These are phyloP conservation scores for Phytophthora tubulina DNA, from an alignment of 352 stramenopile genomes.

Conservation along the genomic window DNA sequence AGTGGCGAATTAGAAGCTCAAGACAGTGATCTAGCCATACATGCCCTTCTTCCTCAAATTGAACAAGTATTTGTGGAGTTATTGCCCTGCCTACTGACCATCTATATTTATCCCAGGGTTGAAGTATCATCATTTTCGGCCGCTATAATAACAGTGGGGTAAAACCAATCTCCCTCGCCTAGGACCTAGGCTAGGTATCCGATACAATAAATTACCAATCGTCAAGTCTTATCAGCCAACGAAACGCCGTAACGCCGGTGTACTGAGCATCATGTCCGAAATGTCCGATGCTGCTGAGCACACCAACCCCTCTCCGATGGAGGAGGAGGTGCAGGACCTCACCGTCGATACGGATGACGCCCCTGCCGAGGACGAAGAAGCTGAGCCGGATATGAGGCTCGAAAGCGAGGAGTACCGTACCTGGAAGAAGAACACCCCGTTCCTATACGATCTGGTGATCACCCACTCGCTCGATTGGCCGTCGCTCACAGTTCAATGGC, in stretches of 20 bases:
- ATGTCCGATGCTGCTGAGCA: conserved; percentile 24
- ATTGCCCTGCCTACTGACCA: too few species aligned
- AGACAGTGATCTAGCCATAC: too few species aligned
- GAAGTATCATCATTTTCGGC: too few species aligned
- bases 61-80: too few species aligned
- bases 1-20: too few species aligned
- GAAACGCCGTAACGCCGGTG: conserved; percentile 21
- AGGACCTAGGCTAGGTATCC: too few species aligned
- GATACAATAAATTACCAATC: conserved; percentile 11
- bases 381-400: conserved; percentile 86
- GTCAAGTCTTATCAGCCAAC: conserved; percentile 23
- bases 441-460: conserved; percentile 98
- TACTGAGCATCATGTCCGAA: not conserved
- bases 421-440: conserved; percentile 99
- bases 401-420: conserved; percentile 99
- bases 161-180: too few species aligned
- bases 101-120: too few species aligned
- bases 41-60: too few species aligned
- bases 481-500: conserved; percentile 98
- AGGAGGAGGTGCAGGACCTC: conserved; percentile 23
- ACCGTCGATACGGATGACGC: conserved; percentile 7
- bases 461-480: conserved; percentile 99
- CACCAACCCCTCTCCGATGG: conserved; percentile 8
- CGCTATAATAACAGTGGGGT: too few species aligned
- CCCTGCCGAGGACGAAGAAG: conserved; percentile 36